phyloP scores from a whole-genome alignment of 805 yeast species.

The Hagleromyces aurorensis region DNA sequence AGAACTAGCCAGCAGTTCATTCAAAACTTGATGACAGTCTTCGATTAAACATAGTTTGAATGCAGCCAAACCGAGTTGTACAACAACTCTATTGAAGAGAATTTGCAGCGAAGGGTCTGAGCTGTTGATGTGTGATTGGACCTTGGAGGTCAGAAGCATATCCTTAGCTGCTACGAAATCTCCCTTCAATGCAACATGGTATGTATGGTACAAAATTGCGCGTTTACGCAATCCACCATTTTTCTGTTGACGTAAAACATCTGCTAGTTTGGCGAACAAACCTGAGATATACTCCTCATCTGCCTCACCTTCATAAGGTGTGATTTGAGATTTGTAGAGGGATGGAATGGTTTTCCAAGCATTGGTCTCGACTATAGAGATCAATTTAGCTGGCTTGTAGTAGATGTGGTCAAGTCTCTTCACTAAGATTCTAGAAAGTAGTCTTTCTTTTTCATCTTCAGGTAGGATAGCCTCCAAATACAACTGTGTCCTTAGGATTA shows the following conservation, averaged over 20 bases:
- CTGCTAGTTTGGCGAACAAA: slow-evolving; percentile 58
- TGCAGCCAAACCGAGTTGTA: slow-evolving; percentile 92
- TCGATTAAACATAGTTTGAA: slow-evolving; percentile 81
- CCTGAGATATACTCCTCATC: slow-evolving; percentile 39
- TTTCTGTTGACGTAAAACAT: slow-evolving; percentile 57
- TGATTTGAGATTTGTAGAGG: slow-evolving; percentile 20
- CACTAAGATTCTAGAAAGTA: slow-evolving; percentile 63
- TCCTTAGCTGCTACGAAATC: slow-evolving; percentile 80
- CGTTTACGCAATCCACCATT: slow-evolving; percentile 67
- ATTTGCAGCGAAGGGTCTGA: slow-evolving; percentile 86
- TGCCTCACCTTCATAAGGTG: slow-evolving; percentile 22
- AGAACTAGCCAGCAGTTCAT: slow-evolving; percentile 79
- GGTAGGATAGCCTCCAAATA: slow-evolving; percentile 66
- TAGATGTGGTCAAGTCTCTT: slow-evolving; percentile 89
- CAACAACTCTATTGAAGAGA: slow-evolving; percentile 88
- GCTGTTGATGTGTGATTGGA: slow-evolving; percentile 73
- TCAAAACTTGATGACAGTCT: slow-evolving; percentile 80
- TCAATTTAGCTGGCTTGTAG: slow-evolving; percentile 78
- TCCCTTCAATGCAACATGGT: slow-evolving; percentile 86
- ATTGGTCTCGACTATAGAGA: slow-evolving; percentile 54
- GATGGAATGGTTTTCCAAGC: slow-evolving; percentile 57
- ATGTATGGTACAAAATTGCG: slow-evolving; percentile 78
- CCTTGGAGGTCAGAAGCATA: slow-evolving; percentile 76
- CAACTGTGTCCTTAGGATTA: slow-evolving; percentile 77
- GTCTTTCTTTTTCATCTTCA: slow-evolving; percentile 41